Base-by-base conservation (phyloP, 2,329 filamentous ascomycete species). In the Epicoccum sorghinum region DNA sequence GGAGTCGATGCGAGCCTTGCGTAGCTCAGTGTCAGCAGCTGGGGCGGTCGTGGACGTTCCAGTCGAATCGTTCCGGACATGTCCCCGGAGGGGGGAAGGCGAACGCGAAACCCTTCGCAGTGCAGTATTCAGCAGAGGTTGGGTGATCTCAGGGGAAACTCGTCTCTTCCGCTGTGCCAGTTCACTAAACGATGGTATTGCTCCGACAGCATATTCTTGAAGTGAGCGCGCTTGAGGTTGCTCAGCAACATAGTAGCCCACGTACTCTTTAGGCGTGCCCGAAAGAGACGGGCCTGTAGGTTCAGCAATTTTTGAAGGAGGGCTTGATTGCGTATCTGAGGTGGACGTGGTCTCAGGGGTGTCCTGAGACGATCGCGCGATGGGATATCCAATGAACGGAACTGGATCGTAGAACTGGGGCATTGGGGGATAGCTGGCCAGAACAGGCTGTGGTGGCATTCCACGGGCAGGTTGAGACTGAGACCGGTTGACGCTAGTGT, bases 391-490 rank as follows among this genome's bases (percentile, higher is more conserved):
- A 18, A 64, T 61, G 47, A 71, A 67, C 5, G 58, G 57, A 8
- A 62, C 35, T 38, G 71, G 67, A 45, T 75, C 69, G 36, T 68
- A 65, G 40, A 68, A 66, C 24, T 70, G 63, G 49, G 75, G 60
- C 62, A 77, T 53, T 37, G 70, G 55, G 33, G 64, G 72, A 57
- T 78, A 80, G 7, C 75, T 76, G 36, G 74, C 72, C 35, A 77
- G 48, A 4, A 75, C 60, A 32, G 77, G 58, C 25, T 75, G 72
- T 53, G 75, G 75, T 27, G 72, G 74, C 42, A 76, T 59, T 7
- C 74, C 75, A 32, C 79, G 77, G 18, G 79, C 76, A 48, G 79
- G 79, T 55, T 82, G 79, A 7, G 79, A 81, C 50, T 82, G 79
- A 30, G 79, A 82, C 40, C 79, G 74, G 39, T 75, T 68, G 7